Conservation (phyloP, 2,329 filamentous ascomycete species). For the Dichotomopilus funicola region DNA sequence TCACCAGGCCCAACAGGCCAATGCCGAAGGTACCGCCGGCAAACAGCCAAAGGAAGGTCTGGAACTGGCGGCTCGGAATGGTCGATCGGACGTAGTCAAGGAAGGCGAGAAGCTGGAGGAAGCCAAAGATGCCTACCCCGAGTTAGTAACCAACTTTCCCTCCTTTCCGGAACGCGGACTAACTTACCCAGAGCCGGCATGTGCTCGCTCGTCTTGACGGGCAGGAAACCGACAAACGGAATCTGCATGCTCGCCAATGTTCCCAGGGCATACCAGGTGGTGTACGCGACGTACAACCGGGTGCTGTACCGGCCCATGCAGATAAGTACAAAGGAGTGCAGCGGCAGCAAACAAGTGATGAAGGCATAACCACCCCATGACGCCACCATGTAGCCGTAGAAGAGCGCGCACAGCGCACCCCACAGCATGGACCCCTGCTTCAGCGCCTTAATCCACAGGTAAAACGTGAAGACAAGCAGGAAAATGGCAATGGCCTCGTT, state of each 20-base stretch:
- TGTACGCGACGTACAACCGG: conserved; percentile 91
- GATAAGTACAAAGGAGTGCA: conserved; percentile 89
- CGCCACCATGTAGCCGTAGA: conserved; percentile 99
- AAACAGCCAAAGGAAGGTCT: conserved; percentile 74
- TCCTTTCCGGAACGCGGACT: background rate
- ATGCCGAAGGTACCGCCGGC: conserved; percentile 68
- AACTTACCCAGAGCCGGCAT: conserved; percentile 86
- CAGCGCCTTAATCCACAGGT: conserved; percentile 96
- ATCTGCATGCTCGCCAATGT: conserved; percentile 99
- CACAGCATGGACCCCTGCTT: conserved; percentile 96
- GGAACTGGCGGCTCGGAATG: conserved; percentile 87
- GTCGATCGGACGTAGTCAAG: conserved; percentile 86
- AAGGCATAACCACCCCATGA: conserved; percentile 99
- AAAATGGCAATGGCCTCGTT: conserved; percentile 99
- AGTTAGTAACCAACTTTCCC: conserved; percentile 5
- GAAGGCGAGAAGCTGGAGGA: conserved; percentile 88
- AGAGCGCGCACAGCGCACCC: conserved; percentile 88
- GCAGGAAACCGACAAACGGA: conserved; percentile 95
- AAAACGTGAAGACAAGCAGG: conserved; percentile 96
- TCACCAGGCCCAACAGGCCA: conserved; percentile 70
- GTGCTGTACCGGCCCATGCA: conserved; percentile 96
- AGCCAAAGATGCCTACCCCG: conserved; percentile 75
- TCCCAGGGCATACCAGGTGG: conserved; percentile 94
- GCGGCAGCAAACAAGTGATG: conserved; percentile 92
- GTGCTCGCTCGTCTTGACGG: conserved; percentile 94